phyloP scores from a whole-genome alignment of 2,329 filamentous ascomycete genomes.

The Hortaea werneckii region DNA sequence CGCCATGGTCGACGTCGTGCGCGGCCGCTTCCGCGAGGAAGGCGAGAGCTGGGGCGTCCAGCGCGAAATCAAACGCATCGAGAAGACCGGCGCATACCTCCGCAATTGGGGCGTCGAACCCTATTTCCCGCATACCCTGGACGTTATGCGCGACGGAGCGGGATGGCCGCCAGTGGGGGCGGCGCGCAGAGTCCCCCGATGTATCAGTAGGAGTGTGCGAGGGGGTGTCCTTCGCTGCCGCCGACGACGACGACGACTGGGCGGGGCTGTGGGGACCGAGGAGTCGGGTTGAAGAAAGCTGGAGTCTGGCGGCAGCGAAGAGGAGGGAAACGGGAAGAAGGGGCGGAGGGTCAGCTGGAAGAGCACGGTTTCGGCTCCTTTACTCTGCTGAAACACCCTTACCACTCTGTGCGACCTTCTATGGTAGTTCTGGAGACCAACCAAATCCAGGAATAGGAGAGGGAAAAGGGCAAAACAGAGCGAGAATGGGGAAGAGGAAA shows the following conservation, averaged over 20 bases:
- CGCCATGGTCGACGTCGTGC: slow-evolving; percentile 44
- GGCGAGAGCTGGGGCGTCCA: slow-evolving; percentile 42
- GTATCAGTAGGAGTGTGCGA: slow-evolving; percentile 1
- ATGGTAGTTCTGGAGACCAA: too few relatives aligned
- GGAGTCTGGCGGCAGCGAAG: not conserved
- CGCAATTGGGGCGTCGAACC: slow-evolving; percentile 43
- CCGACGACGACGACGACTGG: not conserved
- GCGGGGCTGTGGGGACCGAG: not conserved
- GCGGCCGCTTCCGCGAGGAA: slow-evolving; percentile 38
- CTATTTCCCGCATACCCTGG: slow-evolving; percentile 43
- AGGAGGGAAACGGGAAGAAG: not conserved
- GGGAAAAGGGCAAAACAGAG: too few relatives aligned
- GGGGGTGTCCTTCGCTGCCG: not conserved
- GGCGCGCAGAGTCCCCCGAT: not conserved
- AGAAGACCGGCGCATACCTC: slow-evolving; percentile 45
- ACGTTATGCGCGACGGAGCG: slow-evolving; percentile 33
- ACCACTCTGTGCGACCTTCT: too few relatives aligned
- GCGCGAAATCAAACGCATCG: slow-evolving; percentile 45
- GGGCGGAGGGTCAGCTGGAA: not conserved
- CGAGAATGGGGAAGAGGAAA: too few relatives aligned
- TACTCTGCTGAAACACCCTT: not conserved
- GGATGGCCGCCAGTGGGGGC: not conserved
- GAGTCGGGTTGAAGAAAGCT: not conserved
- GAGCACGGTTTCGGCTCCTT: not conserved
- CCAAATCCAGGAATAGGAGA: too few relatives aligned